Evolutionary conservation across 805 yeast species (phyloP), one percentile per base, ranked within the genome.

Genomic region (Saturnispora serradocipensis): DNA sequence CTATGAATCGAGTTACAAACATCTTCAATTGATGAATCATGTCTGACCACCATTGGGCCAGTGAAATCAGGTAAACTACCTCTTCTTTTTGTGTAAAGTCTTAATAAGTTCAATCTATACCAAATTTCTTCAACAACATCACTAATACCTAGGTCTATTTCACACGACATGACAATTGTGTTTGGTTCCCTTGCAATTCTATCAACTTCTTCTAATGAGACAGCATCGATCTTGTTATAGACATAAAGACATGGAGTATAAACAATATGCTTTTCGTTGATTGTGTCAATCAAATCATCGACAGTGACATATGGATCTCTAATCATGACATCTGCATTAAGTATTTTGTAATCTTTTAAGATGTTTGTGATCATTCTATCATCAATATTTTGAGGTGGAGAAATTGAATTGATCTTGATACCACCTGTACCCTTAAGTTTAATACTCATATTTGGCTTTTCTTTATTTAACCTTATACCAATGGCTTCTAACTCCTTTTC

Each of bases 201-300:
- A 67, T 93, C 97, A 48, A 88, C 88, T 65, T 91, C 99, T 66
- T 91, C 98, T 48, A 91, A 70, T 2, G 97, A 87, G 11, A 91
- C 97, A 0, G 97, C 91, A 66, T 91, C 99, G 45, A 91, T 80
- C 75, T 91, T 91, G 74, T 93, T 91, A 74, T 89, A 93, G 24
- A 88, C 96, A 62, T 93, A 91, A 27, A 91, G 75, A 67, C 98
- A 93, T 59, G 87, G 88, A 66, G 89, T 83, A 66, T 91, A 91
- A 10, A 88, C 83, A 54, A 95, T 81, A 66, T 88, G 95, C 53
- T 79, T 80, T 45, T 87, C 95, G 66, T 93, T 93, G 53, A 91
- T 83, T 10, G 86, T 82, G 67, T 91, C 98, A 58, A 91, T 91
- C 64, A 85, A 86, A 62, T 91, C 98, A 61, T 91, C 99, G 38